Evolutionary conservation across 495 filamentous ascomycete species (phyloP).

Genomic region (Aspergillus saccharolyticus): DNA sequence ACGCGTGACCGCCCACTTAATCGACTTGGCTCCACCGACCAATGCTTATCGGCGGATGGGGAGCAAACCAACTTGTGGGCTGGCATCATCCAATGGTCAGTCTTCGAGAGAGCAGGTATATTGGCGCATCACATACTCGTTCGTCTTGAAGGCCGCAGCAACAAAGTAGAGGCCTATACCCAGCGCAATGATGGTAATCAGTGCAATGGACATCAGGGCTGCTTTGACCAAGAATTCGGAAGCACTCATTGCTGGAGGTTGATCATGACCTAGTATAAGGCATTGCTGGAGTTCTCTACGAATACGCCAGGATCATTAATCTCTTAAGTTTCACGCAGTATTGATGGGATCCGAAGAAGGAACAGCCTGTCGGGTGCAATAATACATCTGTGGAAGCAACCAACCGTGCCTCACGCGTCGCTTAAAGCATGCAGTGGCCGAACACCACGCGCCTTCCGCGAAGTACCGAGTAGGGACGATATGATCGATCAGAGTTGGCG

Average conservation of each 20-base stretch:
- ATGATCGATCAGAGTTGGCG: not conserved
- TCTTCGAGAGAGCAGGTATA: not conserved
- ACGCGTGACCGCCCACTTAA: slow-evolving; percentile 18
- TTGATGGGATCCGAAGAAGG: not conserved
- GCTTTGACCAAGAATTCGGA: not conserved
- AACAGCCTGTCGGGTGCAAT: not conserved
- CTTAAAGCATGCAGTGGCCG: not conserved
- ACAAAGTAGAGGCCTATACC: not conserved
- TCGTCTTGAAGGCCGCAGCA: not conserved
- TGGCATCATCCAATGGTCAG: not conserved
- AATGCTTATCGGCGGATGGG: not conserved
- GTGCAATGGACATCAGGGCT: not conserved
- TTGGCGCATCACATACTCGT: not conserved
- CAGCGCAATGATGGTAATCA: not conserved
- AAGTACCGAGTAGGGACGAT: not conserved
- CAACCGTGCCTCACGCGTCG: not conserved
- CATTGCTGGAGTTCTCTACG: not conserved
- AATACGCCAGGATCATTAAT: not conserved
- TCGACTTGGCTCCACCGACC: not conserved
- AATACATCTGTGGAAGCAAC: not conserved
- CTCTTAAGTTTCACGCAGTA: too few relatives aligned
- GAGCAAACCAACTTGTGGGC: not conserved
- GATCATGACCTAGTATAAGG: not conserved
- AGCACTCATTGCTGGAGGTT: not conserved
- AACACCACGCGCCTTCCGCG: too few relatives aligned